Evolutionary conservation across 371 early-diverging fungal genomes (phyloP), one percentile per base, ranked within the genome.

Genomic region (Enterocytospora artemiae): DNA sequence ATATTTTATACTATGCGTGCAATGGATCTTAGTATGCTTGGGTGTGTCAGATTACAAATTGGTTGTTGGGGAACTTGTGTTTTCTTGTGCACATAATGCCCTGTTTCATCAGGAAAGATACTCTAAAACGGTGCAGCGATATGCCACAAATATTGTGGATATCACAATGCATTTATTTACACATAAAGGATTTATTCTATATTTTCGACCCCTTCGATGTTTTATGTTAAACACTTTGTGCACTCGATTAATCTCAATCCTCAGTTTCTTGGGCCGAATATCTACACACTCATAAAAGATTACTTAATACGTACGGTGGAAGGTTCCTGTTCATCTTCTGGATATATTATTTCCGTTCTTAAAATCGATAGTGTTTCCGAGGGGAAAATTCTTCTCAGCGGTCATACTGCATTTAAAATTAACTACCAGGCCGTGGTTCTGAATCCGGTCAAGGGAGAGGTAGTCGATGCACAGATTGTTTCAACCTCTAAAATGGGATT

Each of bases 401-500:
- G 96, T 1, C 79, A 84, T 51, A 93, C 91, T 24, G 90, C 91
- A 76, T 97, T 91, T 77, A 81, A 81, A 33, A 87, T 94, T 14
- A 81, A 83, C 33, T 97, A 97, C 78, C 87, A 86, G 65, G 98
- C 96, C 3, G 85, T 97, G 65, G 88, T 93, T 2, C 89, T 93
- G 69, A 92, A 89, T 72, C 94, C 95, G 20, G 90, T 88, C 79
- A 92, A 89, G 67, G 88, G 88, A 48, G 90, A 96, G 79, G 93
- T 95, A 0, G 80, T 95, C 1, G 94, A 97, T 75, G 96, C 88
- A 0, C 83, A 88, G 12, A 91, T 94, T 1, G 87, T 87, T 0
- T 87, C 86, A 31, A 92, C 93, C 12, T 93, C 89, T 72, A 89
- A 88, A 85, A 87, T 91, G 83, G 97, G 97, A 2, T 88, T 94